Percentiles rank a stretch among this genome's conserved stretches.
phyloP scores from a whole-genome alignment of 176 grass and related monocot species.

The Oryza rufipogon region DNA sequence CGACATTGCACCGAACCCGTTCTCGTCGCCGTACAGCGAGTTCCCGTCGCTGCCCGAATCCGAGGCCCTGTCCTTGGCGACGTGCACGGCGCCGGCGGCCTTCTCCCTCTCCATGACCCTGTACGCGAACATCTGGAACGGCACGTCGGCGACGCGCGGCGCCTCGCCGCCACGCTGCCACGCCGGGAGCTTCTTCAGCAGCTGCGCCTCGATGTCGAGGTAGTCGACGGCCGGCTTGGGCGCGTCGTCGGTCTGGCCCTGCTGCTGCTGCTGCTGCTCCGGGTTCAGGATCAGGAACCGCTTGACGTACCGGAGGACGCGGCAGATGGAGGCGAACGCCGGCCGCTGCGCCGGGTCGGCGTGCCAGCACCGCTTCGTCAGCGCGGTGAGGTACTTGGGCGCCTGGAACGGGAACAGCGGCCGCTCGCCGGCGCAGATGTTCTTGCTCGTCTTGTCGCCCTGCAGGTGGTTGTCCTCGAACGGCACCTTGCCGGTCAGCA shows the following conservation, averaged over 20 bases:
- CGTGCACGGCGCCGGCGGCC: constrained; percentile 8
- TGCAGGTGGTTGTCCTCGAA: constrained; percentile 96
- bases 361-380: constrained; percentile 90
- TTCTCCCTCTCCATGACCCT: constrained; percentile 77
- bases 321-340: constrained; percentile 74
- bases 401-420: constrained; percentile 86
- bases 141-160: constrained; percentile 55
- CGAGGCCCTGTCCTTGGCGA: constrained; percentile 52
- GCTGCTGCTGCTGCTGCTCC: constrained; percentile 58
- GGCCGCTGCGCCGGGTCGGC: constrained; percentile 77
- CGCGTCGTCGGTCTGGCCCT: constrained; percentile 59
- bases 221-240: constrained; percentile 56
- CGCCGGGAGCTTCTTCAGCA: constrained; percentile 52
- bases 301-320: constrained; percentile 82
- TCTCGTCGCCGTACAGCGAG: constrained; percentile 76
- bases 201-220: constrained; percentile 69
- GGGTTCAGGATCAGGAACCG: constrained; percentile 84
- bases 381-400: constrained; percentile 73
- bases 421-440: constrained; percentile 82
- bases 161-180: constrained; percentile 53
- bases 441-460: constrained; percentile 93
- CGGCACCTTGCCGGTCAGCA: constrained; percentile 88
- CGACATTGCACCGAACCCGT: constrained; percentile 34
- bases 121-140: constrained; percentile 94
- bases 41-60: constrained; percentile 67